A percentile compares a stretch with the other conserved stretches of the same genome.
Conservation (phyloP, 768 basidiomycete genomes). For the Mycena capillaripes region DNA sequence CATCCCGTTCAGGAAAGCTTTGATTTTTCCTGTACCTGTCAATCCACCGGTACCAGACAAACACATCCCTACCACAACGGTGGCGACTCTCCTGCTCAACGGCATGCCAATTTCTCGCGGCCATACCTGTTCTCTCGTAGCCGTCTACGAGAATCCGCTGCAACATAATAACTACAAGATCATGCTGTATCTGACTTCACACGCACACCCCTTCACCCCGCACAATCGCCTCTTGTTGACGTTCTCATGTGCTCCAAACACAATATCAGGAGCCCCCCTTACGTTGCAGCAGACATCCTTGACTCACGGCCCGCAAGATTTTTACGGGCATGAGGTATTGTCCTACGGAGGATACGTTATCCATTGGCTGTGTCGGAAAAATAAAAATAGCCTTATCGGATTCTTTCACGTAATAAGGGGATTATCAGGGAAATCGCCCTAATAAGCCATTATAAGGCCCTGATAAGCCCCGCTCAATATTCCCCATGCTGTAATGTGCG, state of each 20-base stretch:
- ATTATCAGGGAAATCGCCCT: no score
- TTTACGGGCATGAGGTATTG: no score
- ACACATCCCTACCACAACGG: background rate
- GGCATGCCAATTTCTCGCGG: background rate
- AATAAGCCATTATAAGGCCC: no score
- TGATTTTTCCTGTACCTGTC: background rate
- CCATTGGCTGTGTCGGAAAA: no score
- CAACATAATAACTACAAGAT: background rate
- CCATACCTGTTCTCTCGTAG: background rate
- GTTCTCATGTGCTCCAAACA: background rate
- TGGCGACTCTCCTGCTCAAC: background rate
- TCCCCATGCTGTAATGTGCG: no score
- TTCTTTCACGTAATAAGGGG: no score
- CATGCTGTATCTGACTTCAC: background rate
- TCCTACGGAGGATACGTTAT: no score
- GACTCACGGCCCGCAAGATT: no score
- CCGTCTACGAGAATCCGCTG: background rate
- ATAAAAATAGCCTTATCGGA: no score
- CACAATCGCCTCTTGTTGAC: background rate
- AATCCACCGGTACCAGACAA: background rate
- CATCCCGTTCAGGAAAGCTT: background rate
- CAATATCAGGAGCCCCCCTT: background rate
- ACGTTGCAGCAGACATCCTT: background rate
- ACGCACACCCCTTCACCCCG: background rate
- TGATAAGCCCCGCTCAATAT: no score